Base-by-base conservation (phyloP, 108 stramenopile species). In the Skeletonema menzelii region DNA sequence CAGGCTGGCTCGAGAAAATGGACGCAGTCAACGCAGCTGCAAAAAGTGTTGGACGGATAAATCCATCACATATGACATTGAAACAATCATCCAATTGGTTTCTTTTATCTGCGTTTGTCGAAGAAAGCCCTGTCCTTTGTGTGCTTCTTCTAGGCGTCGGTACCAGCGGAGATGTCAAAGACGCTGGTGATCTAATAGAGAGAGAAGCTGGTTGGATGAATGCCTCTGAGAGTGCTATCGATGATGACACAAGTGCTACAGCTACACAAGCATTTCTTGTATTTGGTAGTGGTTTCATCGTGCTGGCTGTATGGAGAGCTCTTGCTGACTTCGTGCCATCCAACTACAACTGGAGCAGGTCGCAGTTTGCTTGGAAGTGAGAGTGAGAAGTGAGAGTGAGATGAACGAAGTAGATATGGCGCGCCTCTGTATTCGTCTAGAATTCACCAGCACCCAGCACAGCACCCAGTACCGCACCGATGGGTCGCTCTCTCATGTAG, bases 1-100 rank as follows among this genome's bases (percentile, higher is more conserved):
- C 56, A 47, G 67, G 76, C 46, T 19, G 60, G 3, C 49, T 53
- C 49, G 57, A 64, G 14, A 70, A 19, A 11, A 30, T 59, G 27
- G 69, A 38, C 11, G 65, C 62, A 26, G 64, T 30, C 61, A 70
- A 4, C 31, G 69, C 40, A 11, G 42, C 30, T 8, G 76, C 68
- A 11, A 77, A 47, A 24, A 59, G 24, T 24, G 63, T 31, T 22
- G 69, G 69, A 6, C 69, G 58, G 35, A 68, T 56, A 20, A 68
- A 0, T 20, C 30, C 73, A 30, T 57, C 37, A 35, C 44, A 27
- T 28, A 66, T 46, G 5, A 49, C 56, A 27, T 17, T 70, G 13
- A 53, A 34, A 59, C 14, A 55, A 27, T 53, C 49, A 53, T 53
- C 49, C 2, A 8, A 53, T 0, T 10, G 19, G 24, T 22, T 53